Conservation (phyloP, 345 rosid genomes). For the Eucalyptus fibrosa region DNA sequence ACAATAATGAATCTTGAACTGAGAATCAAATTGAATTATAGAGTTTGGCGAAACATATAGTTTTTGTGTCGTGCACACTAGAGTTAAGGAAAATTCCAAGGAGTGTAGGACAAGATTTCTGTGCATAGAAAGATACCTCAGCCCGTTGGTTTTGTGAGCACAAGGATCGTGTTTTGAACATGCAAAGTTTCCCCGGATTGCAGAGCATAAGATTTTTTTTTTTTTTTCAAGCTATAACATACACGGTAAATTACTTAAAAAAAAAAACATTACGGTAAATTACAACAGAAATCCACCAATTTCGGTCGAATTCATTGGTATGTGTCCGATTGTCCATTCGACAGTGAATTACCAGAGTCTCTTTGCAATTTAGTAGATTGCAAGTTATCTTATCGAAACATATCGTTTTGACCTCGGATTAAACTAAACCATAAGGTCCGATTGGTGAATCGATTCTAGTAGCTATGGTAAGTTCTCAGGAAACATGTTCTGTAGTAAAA, state of each 20-base stretch:
- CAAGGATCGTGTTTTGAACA: not conserved
- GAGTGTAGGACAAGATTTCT: not conserved
- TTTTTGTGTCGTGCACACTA: not conserved
- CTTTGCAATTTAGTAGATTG: no score
- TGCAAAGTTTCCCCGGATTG: not conserved
- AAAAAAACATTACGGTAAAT: not conserved
- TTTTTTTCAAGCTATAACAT: not conserved
- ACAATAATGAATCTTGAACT: not conserved
- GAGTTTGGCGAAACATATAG: not conserved
- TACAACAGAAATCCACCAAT: not conserved
- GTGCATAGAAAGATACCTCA: not conserved
- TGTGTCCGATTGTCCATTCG: not conserved
- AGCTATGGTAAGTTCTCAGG: not conserved
- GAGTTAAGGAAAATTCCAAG: not conserved
- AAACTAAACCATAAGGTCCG: not conserved
- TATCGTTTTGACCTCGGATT: not conserved
- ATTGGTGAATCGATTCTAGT: not conserved
- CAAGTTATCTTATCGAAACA: not conserved
- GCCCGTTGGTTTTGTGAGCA: not conserved
- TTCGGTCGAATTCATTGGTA: not conserved
- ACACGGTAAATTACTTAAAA: not conserved
- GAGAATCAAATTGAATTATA: not conserved
- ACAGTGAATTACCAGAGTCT: not conserved
- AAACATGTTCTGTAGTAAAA: not conserved
- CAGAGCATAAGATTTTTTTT: not conserved